phyloP scores from a whole-genome alignment of 768 basidiomycete species.

The Mycena chlorophos region DNA sequence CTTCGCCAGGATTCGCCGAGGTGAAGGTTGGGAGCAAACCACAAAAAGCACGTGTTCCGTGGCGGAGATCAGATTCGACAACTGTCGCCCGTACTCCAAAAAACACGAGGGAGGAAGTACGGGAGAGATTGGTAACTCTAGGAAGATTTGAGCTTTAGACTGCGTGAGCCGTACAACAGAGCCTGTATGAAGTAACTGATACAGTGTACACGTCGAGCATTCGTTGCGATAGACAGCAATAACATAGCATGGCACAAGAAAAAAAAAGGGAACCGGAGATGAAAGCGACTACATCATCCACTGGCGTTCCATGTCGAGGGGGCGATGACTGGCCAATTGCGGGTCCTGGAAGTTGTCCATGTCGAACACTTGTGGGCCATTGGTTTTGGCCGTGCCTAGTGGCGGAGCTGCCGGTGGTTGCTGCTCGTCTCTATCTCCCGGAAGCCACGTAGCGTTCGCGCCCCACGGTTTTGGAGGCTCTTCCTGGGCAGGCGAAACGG shows the following conservation, averaged over 20 bases:
- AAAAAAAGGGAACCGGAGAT: neutral
- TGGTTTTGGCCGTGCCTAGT: slow-evolving; percentile 8
- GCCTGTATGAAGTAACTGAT: no score
- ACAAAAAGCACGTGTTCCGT: no score
- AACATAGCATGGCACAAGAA: neutral
- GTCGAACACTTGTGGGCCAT: slow-evolving; percentile 7
- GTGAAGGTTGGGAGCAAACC: no score
- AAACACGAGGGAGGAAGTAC: no score
- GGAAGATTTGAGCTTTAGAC: no score
- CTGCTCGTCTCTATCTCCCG: neutral
- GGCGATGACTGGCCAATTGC: slow-evolving; percentile 13
- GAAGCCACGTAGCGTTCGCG: neutral
- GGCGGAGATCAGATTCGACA: no score
- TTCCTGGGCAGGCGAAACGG: no score
- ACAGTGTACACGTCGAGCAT: neutral
- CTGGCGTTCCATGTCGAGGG: slow-evolving; percentile 12
- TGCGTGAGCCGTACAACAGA: no score
- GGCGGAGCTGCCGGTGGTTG: neutral
- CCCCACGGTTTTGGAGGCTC: neutral
- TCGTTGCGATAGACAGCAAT: neutral
- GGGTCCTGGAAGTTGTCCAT: slow-evolving; percentile 21
- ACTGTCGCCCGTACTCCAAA: no score
- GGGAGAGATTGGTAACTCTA: no score
- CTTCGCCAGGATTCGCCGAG: no score
- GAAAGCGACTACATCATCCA: slow-evolving; percentile 11